Evolutionary conservation across 2,329 filamentous ascomycete genomes (phyloP).

Genomic region (Knufia petricola): DNA sequence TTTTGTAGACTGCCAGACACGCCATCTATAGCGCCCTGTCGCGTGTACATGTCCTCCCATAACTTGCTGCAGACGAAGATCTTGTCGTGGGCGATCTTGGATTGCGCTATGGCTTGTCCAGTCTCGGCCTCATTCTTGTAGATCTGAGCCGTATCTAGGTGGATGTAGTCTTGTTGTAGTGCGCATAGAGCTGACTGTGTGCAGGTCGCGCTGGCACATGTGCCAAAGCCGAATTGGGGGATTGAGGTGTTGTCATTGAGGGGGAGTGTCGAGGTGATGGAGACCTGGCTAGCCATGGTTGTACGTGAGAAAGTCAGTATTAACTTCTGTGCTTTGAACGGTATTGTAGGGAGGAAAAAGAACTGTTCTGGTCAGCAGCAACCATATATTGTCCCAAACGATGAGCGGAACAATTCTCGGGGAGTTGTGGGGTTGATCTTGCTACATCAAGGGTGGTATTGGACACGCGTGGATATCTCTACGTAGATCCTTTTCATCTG

Average conservation of each 20-base stretch:
- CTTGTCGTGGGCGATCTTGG: slow-evolving; percentile 46
- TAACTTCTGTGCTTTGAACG: too few relatives aligned
- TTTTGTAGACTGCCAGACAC: slow-evolving; percentile 64
- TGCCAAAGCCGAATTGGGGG: slow-evolving; percentile 62
- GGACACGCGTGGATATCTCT: too few relatives aligned
- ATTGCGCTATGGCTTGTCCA: slow-evolving; percentile 50
- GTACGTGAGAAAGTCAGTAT: neutral
- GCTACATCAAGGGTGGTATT: too few relatives aligned
- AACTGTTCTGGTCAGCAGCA: neutral
- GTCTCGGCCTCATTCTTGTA: slow-evolving; percentile 62
- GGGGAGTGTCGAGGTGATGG: slow-evolving; percentile 40
- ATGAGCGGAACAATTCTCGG: slow-evolving; percentile 6
- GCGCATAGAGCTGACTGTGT: slow-evolving; percentile 49
- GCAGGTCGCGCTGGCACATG: slow-evolving; percentile 50
- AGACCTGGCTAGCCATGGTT: slow-evolving; percentile 11
- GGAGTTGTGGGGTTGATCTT: neutral
- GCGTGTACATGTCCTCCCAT: slow-evolving; percentile 66
- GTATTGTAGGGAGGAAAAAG: too few relatives aligned
- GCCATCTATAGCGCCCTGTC: slow-evolving; percentile 47
- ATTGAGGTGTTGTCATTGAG: slow-evolving; percentile 46
- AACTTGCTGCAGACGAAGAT: slow-evolving; percentile 70
- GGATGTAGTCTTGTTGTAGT: slow-evolving; percentile 41
- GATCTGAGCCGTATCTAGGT: slow-evolving; percentile 53
- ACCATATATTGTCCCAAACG: neutral
- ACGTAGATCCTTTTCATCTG: too few relatives aligned